Evolutionary conservation across 2,329 filamentous ascomycete genomes (phyloP).

Genomic region (Diplodia intermedia): DNA sequence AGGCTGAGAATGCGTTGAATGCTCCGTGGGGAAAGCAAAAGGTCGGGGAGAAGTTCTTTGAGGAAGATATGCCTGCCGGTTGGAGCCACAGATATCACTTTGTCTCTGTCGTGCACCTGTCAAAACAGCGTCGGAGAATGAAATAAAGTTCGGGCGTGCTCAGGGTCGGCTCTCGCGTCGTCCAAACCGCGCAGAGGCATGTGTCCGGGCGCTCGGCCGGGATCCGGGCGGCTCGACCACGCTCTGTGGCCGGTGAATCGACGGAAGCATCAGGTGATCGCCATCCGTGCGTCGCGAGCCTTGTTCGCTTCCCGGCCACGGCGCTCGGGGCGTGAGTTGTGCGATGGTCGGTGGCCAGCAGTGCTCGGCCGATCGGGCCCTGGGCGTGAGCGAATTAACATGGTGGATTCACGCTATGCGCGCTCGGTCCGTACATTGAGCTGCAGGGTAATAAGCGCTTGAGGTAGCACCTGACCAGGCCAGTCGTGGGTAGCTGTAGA

Average conservation of each 20-base stretch:
- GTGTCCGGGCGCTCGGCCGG: background rate
- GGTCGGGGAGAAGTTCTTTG: background rate
- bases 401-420: background rate
- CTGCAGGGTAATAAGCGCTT: background rate
- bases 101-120: no score
- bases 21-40: background rate
- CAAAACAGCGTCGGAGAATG: background rate
- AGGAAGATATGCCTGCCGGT: background rate
- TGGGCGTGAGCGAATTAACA: conserved; percentile 11
- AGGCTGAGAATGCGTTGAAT: background rate
- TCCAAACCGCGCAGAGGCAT: background rate
- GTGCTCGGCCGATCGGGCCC: conserved; percentile 23
- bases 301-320: background rate
- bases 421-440: background rate
- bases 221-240: conserved; percentile 9
- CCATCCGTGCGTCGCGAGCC: conserved; percentile 3
- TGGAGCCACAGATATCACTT: background rate
- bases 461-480: background rate
- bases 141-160: background rate
- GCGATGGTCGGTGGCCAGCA: background rate
- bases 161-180: conserved; percentile 1
- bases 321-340: background rate
- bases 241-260: conserved; percentile 15
- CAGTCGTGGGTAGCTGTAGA: background rate
- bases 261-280: conserved; percentile 27